Conservation (phyloP, 164 flowering plant species). For the Hamamelis virginiana region DNA sequence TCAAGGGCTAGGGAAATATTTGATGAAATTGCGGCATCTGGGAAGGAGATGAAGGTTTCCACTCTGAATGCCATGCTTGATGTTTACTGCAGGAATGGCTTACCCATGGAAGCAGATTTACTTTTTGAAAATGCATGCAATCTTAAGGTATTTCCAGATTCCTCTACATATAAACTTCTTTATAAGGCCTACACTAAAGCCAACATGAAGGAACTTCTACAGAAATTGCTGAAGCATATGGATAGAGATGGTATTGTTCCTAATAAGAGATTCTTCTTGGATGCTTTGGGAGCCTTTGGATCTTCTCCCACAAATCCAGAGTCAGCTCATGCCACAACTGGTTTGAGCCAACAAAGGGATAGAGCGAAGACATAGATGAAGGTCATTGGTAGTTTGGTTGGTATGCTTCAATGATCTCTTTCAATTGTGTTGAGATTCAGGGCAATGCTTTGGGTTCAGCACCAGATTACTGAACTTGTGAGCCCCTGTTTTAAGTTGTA, state of each 20-base stretch:
- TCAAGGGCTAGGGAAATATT: slow-evolving; percentile 75
- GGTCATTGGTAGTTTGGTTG: neutral
- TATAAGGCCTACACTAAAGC: slow-evolving; percentile 87
- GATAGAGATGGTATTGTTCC: slow-evolving; percentile 80
- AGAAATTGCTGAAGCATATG: slow-evolving; percentile 64
- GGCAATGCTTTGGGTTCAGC: neutral
- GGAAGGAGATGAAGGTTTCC: slow-evolving; percentile 61
- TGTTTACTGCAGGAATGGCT: slow-evolving; percentile 75
- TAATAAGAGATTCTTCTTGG: slow-evolving; percentile 86
- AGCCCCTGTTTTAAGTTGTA: no score
- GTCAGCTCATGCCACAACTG: slow-evolving; percentile 15
- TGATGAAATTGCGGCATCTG: slow-evolving; percentile 47
- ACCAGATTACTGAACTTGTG: no score
- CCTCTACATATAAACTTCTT: slow-evolving; percentile 86
- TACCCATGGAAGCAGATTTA: slow-evolving; percentile 67
- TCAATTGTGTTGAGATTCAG: neutral
- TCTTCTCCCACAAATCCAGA: slow-evolving; percentile 33
- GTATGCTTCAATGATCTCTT: neutral
- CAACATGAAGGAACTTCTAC: slow-evolving; percentile 63
- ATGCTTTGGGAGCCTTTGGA: slow-evolving; percentile 74
- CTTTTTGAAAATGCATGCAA: slow-evolving; percentile 50
- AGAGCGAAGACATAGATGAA: slow-evolving; percentile 20
- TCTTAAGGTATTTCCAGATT: slow-evolving; percentile 40
- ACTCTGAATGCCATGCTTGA: slow-evolving; percentile 91
- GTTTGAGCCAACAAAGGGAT: slow-evolving; percentile 7